phyloP scores from a whole-genome alignment of 495 filamentous ascomycete species.

The Trichocladium uniseriatum region DNA sequence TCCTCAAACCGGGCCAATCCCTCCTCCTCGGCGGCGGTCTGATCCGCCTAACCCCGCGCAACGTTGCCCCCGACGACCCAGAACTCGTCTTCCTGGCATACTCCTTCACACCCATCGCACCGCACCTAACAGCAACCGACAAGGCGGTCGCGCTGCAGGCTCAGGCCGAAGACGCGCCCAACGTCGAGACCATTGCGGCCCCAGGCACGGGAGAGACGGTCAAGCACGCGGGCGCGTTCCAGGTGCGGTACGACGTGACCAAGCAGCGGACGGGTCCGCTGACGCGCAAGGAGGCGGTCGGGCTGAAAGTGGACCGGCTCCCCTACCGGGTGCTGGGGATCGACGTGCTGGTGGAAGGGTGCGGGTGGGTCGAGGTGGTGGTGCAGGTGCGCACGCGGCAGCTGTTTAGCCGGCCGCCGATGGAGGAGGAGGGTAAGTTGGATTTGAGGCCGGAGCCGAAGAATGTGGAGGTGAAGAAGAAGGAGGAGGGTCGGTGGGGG shows the following conservation, averaged over 20 bases:
- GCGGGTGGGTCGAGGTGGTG: slow-evolving; percentile 86
- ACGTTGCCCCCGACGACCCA: slow-evolving; percentile 31
- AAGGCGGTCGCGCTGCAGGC: slow-evolving; percentile 65
- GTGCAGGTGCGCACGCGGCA: slow-evolving; percentile 61
- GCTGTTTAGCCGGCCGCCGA: slow-evolving; percentile 18
- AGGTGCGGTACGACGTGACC: slow-evolving; percentile 74
- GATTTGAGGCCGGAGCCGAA: slow-evolving; percentile 13
- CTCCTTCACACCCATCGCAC: slow-evolving; percentile 63
- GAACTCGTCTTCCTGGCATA: slow-evolving; percentile 56
- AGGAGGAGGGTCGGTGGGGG: slow-evolving; percentile 50
- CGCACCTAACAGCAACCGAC: slow-evolving; percentile 65
- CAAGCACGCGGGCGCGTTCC: slow-evolving; percentile 61
- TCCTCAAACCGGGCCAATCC: slow-evolving; percentile 69
- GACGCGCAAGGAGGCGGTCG: slow-evolving; percentile 40
- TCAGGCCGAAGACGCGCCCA: slow-evolving; percentile 40
- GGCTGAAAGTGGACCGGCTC: slow-evolving; percentile 47
- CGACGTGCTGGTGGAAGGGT: slow-evolving; percentile 83
- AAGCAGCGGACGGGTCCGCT: slow-evolving; percentile 55
- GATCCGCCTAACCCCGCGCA: slow-evolving; percentile 73
- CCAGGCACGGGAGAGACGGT: slow-evolving; percentile 48
- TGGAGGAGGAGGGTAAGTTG: neutral
- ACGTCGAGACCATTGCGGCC: slow-evolving; percentile 49
- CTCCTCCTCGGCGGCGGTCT: slow-evolving; percentile 82
- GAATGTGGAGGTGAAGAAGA: slow-evolving; percentile 11
- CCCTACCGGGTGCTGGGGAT: slow-evolving; percentile 70